Evolutionary conservation across 176 grass and related monocot species (phyloP).

Genomic region (Zoysia japonica): DNA sequence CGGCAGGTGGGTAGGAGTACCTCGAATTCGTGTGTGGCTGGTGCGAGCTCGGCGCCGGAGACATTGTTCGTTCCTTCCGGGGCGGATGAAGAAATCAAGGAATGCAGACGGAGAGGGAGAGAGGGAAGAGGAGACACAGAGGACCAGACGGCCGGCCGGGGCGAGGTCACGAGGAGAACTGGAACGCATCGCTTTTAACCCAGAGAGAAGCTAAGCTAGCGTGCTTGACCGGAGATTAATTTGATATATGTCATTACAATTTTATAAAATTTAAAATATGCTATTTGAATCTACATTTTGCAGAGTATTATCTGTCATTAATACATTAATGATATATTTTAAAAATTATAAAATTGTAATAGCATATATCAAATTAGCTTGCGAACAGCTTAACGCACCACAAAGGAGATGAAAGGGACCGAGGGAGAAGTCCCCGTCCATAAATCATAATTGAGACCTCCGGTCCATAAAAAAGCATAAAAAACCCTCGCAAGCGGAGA

Average conservation of each 20-base stretch:
- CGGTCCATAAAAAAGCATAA: not conserved
- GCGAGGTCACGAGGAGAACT: not conserved
- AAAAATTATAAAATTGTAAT: no score
- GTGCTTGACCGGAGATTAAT: slow-evolving; percentile 36
- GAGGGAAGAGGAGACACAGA: not conserved
- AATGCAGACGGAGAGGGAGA: not conserved
- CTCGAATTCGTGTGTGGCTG: slow-evolving; percentile 45
- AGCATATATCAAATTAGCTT: no score
- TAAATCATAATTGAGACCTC: no score
- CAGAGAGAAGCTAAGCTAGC: slow-evolving; percentile 18
- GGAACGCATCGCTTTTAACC: slow-evolving; percentile 23
- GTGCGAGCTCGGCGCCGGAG: slow-evolving; percentile 47
- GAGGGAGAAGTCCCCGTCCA: no score
- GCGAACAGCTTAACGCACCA: no score
- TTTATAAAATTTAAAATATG: no score
- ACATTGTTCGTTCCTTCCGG: slow-evolving; percentile 25
- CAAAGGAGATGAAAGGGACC: no score
- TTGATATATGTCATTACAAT: no score
- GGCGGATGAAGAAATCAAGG: slow-evolving; percentile 1
- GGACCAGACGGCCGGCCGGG: not conserved
- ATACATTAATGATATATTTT: no score
- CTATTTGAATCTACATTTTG: no score
- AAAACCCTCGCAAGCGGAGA: slow-evolving; percentile 25
- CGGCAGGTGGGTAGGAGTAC: not conserved
- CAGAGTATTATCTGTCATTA: no score